Conservation (phyloP, 163 green algal species). For the Chloromonas sp. region DNA sequence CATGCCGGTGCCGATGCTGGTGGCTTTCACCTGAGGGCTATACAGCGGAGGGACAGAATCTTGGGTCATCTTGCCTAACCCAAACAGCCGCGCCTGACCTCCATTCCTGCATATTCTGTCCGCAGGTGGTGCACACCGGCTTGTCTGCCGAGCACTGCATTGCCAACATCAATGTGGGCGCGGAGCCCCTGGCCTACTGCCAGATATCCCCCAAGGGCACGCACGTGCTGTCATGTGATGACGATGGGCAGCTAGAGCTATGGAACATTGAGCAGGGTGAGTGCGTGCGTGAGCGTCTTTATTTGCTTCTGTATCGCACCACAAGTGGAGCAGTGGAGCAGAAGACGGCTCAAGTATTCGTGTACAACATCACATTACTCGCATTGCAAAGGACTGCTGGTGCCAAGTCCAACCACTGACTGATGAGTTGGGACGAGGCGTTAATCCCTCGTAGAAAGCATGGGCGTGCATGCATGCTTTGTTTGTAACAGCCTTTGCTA, state of each 20-base stretch:
- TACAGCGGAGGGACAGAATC: too few species aligned
- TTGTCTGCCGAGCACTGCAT: not conserved
- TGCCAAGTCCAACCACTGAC: not conserved
- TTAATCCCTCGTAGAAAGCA: not conserved
- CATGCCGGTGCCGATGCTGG: too few species aligned
- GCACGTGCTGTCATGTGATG: conserved; percentile 28
- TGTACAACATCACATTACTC: not conserved
- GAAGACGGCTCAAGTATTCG: not conserved
- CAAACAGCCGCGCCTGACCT: too few species aligned
- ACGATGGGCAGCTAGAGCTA: conserved; percentile 39
- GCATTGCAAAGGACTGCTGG: not conserved
- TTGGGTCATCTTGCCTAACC: too few species aligned
- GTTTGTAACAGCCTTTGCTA: too few species aligned
- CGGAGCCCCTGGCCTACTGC: conserved; percentile 29
- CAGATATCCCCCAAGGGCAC: conserved; percentile 17
- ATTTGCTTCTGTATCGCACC: not conserved
- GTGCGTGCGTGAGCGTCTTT: not conserved
- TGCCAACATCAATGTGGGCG: conserved; percentile 26
- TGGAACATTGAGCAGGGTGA: conserved; percentile 28
- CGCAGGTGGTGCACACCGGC: too few species aligned
- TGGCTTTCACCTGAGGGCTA: too few species aligned
- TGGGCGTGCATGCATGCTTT: not conserved
- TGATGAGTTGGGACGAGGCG: not conserved
- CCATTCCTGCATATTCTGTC: too few species aligned
- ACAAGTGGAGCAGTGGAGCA: not conserved